These are phyloP conservation scores for Ogataea thermomethanolica DNA, from an alignment of 805 yeast species.

Conservation along the genomic window DNA sequence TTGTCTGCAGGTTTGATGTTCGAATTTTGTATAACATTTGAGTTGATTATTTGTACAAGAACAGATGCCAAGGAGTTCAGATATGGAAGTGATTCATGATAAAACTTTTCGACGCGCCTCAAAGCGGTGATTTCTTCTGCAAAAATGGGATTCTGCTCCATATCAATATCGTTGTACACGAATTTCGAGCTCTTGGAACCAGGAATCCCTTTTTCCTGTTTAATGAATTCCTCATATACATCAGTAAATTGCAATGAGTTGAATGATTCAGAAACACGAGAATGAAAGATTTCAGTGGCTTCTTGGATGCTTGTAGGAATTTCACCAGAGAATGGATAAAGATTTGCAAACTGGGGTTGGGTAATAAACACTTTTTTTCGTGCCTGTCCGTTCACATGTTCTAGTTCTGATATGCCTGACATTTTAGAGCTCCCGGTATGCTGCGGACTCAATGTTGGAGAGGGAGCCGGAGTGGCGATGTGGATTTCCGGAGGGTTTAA, in stretches of 20 bases:
- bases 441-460: conserved; percentile 63
- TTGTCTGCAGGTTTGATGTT: conserved; percentile 19
- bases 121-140: conserved; percentile 40
- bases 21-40: conserved; percentile 36
- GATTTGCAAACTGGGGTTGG: conserved; percentile 32
- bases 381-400: conserved; percentile 30
- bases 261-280: conserved; percentile 62
- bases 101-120: conserved; percentile 57
- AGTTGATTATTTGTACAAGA: conserved; percentile 57
- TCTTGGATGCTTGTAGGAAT: conserved; percentile 77
- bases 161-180: conserved; percentile 27
- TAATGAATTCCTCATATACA: conserved; percentile 67
- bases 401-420: conserved; percentile 29
- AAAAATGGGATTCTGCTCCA: conserved; percentile 35
- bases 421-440: conserved; percentile 30
- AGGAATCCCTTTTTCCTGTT: conserved; percentile 46
- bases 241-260: conserved; percentile 68
- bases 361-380: conserved; percentile 33
- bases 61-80: conserved; percentile 65
- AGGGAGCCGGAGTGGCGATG: conserved; percentile 85
- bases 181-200: conserved; percentile 8
- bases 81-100: conserved; percentile 47
- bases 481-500: conserved; percentile 44
- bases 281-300: conserved; percentile 65
- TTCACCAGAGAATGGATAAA: conserved; percentile 29